Evolutionary conservation across 1,284 basidiomycete genomes (phyloP).

Genomic region (Exsudoporus floridanus): DNA sequence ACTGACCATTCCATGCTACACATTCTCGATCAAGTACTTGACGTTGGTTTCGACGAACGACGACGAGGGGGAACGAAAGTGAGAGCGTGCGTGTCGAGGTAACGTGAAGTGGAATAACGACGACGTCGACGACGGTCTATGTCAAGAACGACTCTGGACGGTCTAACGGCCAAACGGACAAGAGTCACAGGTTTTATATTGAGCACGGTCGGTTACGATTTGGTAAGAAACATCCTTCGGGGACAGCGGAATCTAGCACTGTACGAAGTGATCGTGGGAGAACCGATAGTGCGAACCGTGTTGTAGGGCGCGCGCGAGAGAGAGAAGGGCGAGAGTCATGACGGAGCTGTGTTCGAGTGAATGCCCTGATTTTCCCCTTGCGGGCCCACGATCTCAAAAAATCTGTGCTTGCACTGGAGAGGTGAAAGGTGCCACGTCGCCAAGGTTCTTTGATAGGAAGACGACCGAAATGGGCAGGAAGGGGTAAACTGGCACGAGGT

Average conservation of each 20-base stretch:
- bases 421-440: conserved; percentile 28
- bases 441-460: conserved; percentile 29
- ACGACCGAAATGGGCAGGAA: conserved; percentile 26
- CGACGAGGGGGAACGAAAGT: background rate
- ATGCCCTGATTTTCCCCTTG: conserved; percentile 35
- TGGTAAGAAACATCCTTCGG: conserved; percentile 35
- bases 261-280: conserved; percentile 39
- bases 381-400: conserved; percentile 21
- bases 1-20: conserved; percentile 47
- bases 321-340: conserved; percentile 11
- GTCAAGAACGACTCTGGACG: background rate
- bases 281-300: conserved; percentile 16
- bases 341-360: conserved; percentile 24
- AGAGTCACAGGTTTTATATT: conserved; percentile 30
- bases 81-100: conserved; percentile 1
- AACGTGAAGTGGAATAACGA: background rate
- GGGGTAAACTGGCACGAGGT: conserved; percentile 35
- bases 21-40: conserved; percentile 34
- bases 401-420: conserved; percentile 17
- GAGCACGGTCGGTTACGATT: conserved; percentile 25
- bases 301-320: conserved; percentile 3
- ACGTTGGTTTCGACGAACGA: background rate
- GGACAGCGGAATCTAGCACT: conserved; percentile 29
- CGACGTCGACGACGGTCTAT: background rate
- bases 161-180: conserved; percentile 1